Base-by-base conservation (phyloP, 179 eudicot species). In the Silene coronaria region DNA sequence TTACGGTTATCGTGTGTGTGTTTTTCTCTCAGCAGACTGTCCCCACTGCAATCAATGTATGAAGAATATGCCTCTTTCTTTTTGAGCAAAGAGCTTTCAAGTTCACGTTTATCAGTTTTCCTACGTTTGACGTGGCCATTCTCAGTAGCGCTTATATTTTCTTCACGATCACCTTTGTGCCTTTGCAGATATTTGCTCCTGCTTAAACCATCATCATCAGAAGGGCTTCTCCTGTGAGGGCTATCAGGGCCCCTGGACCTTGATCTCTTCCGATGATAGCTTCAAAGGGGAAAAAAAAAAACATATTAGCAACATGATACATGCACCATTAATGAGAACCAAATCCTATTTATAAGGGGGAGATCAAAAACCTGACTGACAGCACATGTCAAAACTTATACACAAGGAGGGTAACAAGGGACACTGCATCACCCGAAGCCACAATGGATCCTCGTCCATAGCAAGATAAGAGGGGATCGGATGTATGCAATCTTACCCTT, bases 181-280 rank as follows among this genome's bases (percentile, higher is more conserved):
- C 57, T 48, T 30, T 62, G 11, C 62, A n/a, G 69, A 61, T 17
- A 75, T 74, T 67, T 72, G 46, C 82, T 82, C 67, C 74, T 80
- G 62, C 73, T 81, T 75, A 32, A 13, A 76, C 82, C 87, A 78
- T 80, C 72, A 27, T 86, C 89, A 48, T 86, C 87, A 64, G 81
- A 80, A 71, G 67, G 80, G 73, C 77, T 83, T 75, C 76, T 79
- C 62, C 84, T 76, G 60, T 70, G 74, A 42, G 75, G 58, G 19
- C 66, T 81, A 21, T 42, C 79, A 14, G 67, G 73, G 16, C 79
- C 93, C 75, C 80, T 84, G 36, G 97, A 89, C 71, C 69, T 84
- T 65, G 90, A 88, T 79, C 89, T 84, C 74, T 84, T 74, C 24
- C 75, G 72, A 60, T 66, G 79, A 34, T 78, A 86, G 53, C 87